Base-by-base conservation (phyloP, 306 rosid species). In the Vigna angularis region DNA sequence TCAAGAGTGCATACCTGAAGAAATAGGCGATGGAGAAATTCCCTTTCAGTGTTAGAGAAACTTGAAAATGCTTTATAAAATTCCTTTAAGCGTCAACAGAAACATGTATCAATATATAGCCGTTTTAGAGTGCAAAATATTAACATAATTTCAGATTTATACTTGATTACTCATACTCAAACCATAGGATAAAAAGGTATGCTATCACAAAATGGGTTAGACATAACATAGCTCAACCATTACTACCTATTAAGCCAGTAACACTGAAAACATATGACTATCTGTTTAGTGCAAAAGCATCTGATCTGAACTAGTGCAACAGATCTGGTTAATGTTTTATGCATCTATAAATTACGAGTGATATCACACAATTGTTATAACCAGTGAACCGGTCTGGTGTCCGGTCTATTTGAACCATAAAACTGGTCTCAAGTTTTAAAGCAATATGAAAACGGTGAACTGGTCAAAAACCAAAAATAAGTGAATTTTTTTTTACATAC, bases 11-110 rank as follows among this genome's bases (percentile, higher is more conserved):
- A 70, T 83, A 88, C 98, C 97, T 91, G 91, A 66, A 89, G 88
- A 74, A 85, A 94, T 30, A 91, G 80, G 42, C 76, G 86, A 72
- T 91, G 94, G 59, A 91, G 96, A 74, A 38, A 70, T 38, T 90
- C 88, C 75, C 84, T 89, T 86, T 94, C 94, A 1, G 83, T 26
- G 9, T 66, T 34, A 10, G 87, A 75, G 74, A 91, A 91, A 81
- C 66, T 83, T 58, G 86, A 64, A 80, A 91, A 89, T 34, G 87
- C 92, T 81, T 90, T 76, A 76, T 75, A 28, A 65, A 94, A 89
- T 22, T 89, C 96, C 97, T 89, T 34, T 50, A 0, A 32, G 38
- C 28, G 50, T 30, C 48, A 18, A 55, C 72, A 55, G 30, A 30
- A 79, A 59, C 44, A 47, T 15, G 50, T 32, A 72, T 82, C 61